Percentiles rank a stretch among this genome's conserved stretches.
These are phyloP conservation scores for Bruguiera parviflora DNA, from an alignment of 345 rosid genomes.

Conservation along the genomic window DNA sequence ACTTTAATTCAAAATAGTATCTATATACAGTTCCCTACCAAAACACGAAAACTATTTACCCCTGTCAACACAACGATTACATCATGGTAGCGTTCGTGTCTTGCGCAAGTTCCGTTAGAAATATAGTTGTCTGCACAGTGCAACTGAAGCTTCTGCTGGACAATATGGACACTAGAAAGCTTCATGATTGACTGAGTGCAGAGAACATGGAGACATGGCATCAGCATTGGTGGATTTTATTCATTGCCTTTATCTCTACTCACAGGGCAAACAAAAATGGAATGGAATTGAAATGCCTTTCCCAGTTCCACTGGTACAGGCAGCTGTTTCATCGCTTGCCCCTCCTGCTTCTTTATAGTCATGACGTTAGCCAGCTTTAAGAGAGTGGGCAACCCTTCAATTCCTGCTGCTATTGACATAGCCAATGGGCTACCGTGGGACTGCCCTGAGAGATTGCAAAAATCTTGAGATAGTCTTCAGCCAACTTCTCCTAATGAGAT, in stretches of 20 bases:
- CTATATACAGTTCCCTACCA: constrained; percentile 19
- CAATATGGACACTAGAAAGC: constrained; percentile 69
- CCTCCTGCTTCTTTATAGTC: constrained; percentile 62
- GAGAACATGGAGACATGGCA: constrained; percentile 67
- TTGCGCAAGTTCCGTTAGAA: constrained; percentile 26
- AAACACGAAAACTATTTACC: constrained; percentile 1
- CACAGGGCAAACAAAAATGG: constrained; percentile 68
- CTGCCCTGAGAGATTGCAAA: constrained; percentile 48
- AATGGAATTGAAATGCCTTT: constrained; percentile 67
- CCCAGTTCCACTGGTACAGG: constrained; percentile 57
- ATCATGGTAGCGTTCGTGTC: neutral
- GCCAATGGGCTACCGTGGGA: constrained; percentile 46
- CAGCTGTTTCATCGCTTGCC: constrained; percentile 61
- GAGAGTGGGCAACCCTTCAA: constrained; percentile 57
- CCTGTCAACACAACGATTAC: neutral
- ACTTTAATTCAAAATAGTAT: constrained; percentile 23
- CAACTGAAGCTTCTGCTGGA: constrained; percentile 46
- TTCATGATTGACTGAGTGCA: constrained; percentile 68
- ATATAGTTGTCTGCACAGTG: constrained; percentile 46
- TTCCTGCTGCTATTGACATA: constrained; percentile 56
- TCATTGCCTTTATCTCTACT: constrained; percentile 60
- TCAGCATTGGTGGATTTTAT: constrained; percentile 66
- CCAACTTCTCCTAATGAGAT: constrained; percentile 40
- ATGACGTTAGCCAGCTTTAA: constrained; percentile 63
- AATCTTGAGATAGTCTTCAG: constrained; percentile 46